Base-by-base conservation (phyloP, 2,329 filamentous ascomycete species). In the Alternaria ventricosa region DNA sequence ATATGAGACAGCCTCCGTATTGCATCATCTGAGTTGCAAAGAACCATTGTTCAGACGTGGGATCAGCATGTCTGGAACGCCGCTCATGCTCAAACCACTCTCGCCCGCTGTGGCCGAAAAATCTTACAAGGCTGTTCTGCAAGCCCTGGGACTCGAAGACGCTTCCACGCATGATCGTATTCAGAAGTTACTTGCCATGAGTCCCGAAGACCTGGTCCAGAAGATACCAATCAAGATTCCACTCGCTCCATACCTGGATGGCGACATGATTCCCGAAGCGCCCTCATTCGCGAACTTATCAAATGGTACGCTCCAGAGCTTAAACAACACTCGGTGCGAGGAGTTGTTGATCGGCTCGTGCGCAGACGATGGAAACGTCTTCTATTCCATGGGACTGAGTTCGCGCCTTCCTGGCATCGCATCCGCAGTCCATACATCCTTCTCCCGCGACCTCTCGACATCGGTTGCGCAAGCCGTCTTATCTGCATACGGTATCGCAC, bases 341-440 rank as follows among this genome's bases (percentile, higher is more conserved):
- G 75, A 79, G 30, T 59, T 85, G 6, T 72, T 84, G 30, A 78
- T 85, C 27, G 84, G 83, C 5, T 80, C 84, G 65, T 80, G 80
- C 46, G 74, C 81, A 60, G 79, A 82, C 56, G 83, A 86, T 73
- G 81, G 71, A 5, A 72, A 56, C 9, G 62, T 75, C 2, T 70
- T 65, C 50, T 23, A 64, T 13, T 70, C 68, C 56, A 71, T 70
- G 68, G 68, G 68, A 18, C 65, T 73, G 5, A 54, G 51, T 4
- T 36, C 60, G 13, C 65, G 60, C 10, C 65, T 61, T 41, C 30
- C 53, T 11, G 67, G 74, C 57, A 64, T 78, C 11, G 78, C 71
- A 8, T 27, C 66, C 4, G 59, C 69, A 12, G 78, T 82, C 54
- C 54, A 61, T 33, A 54, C 63, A 6, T 78, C 73, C 8, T 68